These are phyloP conservation scores for Discostella stelligeroides DNA, from an alignment of 108 stramenopile species.

Conservation along the genomic window DNA sequence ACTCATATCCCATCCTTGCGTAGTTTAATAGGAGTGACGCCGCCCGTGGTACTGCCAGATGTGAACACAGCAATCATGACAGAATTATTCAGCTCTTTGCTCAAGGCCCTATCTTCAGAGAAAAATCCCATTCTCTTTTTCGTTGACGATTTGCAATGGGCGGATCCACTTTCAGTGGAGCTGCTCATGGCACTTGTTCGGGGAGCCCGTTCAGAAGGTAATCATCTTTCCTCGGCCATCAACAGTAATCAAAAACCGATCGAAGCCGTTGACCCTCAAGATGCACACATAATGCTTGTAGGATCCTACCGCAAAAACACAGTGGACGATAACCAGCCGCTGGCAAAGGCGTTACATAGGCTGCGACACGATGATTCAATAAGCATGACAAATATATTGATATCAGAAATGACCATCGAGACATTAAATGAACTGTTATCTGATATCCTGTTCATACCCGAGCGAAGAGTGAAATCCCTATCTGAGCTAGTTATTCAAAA, in stretches of 20 bases:
- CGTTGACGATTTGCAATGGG: conserved; percentile 68
- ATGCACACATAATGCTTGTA: conserved; percentile 30
- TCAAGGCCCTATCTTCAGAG: not conserved
- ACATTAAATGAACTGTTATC: conserved; percentile 20
- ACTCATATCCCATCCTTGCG: conserved; percentile 15
- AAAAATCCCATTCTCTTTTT: conserved; percentile 30
- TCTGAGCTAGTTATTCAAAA: conserved; percentile 18
- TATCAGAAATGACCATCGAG: not conserved
- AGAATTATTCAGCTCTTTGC: conserved; percentile 12
- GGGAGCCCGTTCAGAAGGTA: not conserved
- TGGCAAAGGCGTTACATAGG: conserved; percentile 5
- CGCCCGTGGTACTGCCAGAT: not conserved
- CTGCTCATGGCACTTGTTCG: conserved; percentile 39
- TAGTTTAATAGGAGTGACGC: not conserved
- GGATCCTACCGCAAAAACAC: conserved; percentile 53
- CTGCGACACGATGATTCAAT: conserved; percentile 2
- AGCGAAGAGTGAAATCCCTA: conserved; percentile 7
- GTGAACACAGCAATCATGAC: conserved; percentile 6
- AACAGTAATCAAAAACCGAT: not conserved
- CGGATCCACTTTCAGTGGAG: conserved; percentile 43
- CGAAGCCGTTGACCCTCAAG: not conserved
- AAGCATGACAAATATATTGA: conserved; percentile 14
- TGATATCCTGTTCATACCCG: conserved; percentile 11
- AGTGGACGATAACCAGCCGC: conserved; percentile 20
- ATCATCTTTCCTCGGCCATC: not conserved